Conservation (phyloP, 257 asterid species). For the Ocimum tenuiflorum region DNA sequence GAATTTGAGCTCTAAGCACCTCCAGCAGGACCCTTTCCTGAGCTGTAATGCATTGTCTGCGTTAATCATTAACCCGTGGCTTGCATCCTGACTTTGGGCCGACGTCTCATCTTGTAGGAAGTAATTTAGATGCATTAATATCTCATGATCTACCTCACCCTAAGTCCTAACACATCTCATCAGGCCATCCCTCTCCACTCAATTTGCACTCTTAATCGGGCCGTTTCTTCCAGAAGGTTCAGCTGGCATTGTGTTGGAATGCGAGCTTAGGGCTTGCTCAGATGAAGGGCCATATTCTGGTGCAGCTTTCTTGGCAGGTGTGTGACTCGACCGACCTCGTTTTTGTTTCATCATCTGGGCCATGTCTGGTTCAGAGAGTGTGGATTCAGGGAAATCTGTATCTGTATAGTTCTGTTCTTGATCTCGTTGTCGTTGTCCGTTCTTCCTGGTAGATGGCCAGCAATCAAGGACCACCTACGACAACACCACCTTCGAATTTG, state of each 20-base stretch:
- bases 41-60: not conserved
- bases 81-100: constrained; percentile 10
- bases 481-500: not conserved
- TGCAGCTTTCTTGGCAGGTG: too few relatives aligned
- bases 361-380: constrained; percentile 22
- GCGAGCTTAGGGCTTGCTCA: too few relatives aligned
- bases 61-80: not conserved
- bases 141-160: constrained; percentile 21
- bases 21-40: constrained; percentile 4
- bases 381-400: constrained; percentile 25
- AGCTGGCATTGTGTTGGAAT: too few relatives aligned
- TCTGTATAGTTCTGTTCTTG: constrained; percentile 38
- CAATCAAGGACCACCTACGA: constrained; percentile 59
- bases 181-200: not conserved
- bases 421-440: constrained; percentile 59
- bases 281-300: too few relatives aligned
- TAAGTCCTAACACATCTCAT: constrained; percentile 16
- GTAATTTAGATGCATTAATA: constrained; percentile 19
- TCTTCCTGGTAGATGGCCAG: constrained; percentile 53
- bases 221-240: too few relatives aligned
- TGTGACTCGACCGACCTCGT: constrained; percentile 30
- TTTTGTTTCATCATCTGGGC: constrained; percentile 21
- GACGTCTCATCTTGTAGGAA: constrained; percentile 9
- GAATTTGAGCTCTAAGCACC: not conserved
- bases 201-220: too few relatives aligned